phyloP scores from a whole-genome alignment of 768 basidiomycete species.

The Suillus subalutaceus region DNA sequence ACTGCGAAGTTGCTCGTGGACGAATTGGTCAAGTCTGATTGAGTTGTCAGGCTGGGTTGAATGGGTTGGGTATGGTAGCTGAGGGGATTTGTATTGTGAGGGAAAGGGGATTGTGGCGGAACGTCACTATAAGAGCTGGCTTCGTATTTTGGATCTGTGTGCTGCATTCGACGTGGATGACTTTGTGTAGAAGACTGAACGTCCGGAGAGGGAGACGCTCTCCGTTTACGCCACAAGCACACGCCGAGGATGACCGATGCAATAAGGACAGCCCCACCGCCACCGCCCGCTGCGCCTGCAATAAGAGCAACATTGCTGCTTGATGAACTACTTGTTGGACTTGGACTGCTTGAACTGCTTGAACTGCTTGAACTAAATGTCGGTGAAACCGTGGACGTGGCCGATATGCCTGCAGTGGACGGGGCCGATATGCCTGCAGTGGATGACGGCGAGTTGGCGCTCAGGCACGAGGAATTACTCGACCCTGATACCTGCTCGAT shows the following conservation, averaged over 20 bases:
- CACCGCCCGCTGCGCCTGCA: slow-evolving; percentile 53
- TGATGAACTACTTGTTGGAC: slow-evolving; percentile 9
- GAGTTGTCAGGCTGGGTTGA: slow-evolving; percentile 33
- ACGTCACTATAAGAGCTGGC: slow-evolving; percentile 10
- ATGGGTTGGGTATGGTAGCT: slow-evolving; percentile 26
- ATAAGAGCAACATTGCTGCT: slow-evolving; percentile 47
- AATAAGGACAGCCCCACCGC: slow-evolving; percentile 53
- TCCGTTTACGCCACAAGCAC: slow-evolving; percentile 43
- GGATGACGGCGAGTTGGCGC: slow-evolving; percentile 53
- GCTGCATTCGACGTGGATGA: slow-evolving; percentile 34
- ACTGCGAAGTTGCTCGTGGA: not conserved
- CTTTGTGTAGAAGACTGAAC: slow-evolving; percentile 27
- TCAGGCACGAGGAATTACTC: slow-evolving; percentile 54
- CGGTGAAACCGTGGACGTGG: slow-evolving; percentile 12
- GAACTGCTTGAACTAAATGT: slow-evolving; percentile 26
- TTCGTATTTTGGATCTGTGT: slow-evolving; percentile 40
- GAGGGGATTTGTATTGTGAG: slow-evolving; percentile 26
- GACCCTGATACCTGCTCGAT: slow-evolving; percentile 47
- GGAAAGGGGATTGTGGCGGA: slow-evolving; percentile 36
- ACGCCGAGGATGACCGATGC: slow-evolving; percentile 49
- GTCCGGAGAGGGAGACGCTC: slow-evolving; percentile 27
- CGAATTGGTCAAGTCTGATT: slow-evolving; percentile 12
- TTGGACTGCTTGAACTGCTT: slow-evolving; percentile 18
- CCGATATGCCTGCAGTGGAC: slow-evolving; percentile 36
- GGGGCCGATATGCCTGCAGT: slow-evolving; percentile 26